A percentile compares a stretch with the other conserved stretches of the same genome.
Evolutionary conservation across 169 alveolate genomes (phyloP).

Genomic region (Plasmodium cynomolgi): DNA sequence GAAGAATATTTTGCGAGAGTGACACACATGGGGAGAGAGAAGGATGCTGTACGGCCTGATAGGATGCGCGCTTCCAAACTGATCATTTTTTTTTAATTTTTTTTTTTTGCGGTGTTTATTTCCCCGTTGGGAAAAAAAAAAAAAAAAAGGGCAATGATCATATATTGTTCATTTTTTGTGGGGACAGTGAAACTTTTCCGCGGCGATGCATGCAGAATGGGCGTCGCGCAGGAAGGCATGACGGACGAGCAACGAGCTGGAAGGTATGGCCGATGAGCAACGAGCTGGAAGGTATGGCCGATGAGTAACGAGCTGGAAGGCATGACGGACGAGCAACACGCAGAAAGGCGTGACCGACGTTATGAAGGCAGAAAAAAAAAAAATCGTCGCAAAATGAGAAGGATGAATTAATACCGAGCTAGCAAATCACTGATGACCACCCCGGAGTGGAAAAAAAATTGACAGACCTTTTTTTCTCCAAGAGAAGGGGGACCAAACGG

Average conservation of each 20-base stretch:
- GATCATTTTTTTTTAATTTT: background rate
- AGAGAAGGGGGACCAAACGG: background rate
- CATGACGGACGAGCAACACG: background rate
- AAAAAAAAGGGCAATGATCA: background rate
- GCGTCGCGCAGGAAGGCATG: background rate
- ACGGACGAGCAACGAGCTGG: background rate
- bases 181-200: background rate
- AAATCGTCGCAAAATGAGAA: background rate
- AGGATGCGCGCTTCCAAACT: background rate
- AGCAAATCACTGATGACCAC: background rate
- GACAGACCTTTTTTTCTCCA: background rate
- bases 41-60: background rate
- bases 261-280: background rate
- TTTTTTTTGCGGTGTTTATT: background rate
- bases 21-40: background rate
- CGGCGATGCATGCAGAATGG: background rate
- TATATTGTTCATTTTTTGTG: background rate
- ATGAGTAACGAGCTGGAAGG: background rate
- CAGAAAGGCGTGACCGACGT: background rate
- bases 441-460: background rate
- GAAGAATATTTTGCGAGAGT: conserved; percentile 31
- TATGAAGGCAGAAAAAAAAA: background rate
- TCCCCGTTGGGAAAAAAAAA: background rate
- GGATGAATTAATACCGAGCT: background rate
- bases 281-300: background rate